phyloP scores from a whole-genome alignment of 2,329 filamentous ascomycete species.

The Stagonosporopsis chrysanthemi region DNA sequence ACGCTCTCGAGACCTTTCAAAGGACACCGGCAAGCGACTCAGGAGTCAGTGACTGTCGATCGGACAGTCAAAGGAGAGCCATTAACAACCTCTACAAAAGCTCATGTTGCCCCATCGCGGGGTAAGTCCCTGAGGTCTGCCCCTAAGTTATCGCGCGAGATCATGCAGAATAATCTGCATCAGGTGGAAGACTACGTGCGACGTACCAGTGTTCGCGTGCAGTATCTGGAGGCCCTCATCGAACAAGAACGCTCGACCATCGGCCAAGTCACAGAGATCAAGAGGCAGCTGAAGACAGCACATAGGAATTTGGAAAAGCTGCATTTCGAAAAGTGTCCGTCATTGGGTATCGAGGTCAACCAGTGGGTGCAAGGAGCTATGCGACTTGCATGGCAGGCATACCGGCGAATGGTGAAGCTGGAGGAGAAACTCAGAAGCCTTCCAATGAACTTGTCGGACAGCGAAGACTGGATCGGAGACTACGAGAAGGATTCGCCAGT shows the following conservation, averaged over 20 bases:
- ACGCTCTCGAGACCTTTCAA: constrained; percentile 18
- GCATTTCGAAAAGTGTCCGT: constrained; percentile 17
- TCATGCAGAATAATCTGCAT: constrained; percentile 16
- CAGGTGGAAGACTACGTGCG: constrained; percentile 22
- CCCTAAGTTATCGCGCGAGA: constrained; percentile 15
- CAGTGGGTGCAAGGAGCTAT: constrained; percentile 21
- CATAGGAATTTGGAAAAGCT: constrained; percentile 35
- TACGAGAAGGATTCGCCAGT: constrained; percentile 11
- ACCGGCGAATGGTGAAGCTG: constrained; percentile 27
- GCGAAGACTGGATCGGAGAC: constrained; percentile 9
- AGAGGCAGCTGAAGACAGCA: constrained; percentile 28
- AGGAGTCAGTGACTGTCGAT: neutral
- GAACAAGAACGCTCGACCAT: constrained; percentile 22
- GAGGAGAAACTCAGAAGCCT: constrained; percentile 24
- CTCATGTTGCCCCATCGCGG: neutral
- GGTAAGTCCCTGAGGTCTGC: constrained; percentile 3
- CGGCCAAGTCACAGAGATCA: constrained; percentile 30
- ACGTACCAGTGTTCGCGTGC: constrained; percentile 23
- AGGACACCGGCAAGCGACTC: constrained; percentile 5
- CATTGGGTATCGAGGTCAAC: constrained; percentile 19
- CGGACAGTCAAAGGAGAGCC: constrained; percentile 2
- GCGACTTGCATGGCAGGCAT: constrained; percentile 32
- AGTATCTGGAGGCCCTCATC: constrained; percentile 26
- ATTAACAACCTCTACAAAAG: neutral
- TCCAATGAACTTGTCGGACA: constrained; percentile 8